Percentiles rank a stretch among this genome's conserved stretches.
phyloP scores from a whole-genome alignment of 345 rosid genomes.

The Gossypium thurberi region DNA sequence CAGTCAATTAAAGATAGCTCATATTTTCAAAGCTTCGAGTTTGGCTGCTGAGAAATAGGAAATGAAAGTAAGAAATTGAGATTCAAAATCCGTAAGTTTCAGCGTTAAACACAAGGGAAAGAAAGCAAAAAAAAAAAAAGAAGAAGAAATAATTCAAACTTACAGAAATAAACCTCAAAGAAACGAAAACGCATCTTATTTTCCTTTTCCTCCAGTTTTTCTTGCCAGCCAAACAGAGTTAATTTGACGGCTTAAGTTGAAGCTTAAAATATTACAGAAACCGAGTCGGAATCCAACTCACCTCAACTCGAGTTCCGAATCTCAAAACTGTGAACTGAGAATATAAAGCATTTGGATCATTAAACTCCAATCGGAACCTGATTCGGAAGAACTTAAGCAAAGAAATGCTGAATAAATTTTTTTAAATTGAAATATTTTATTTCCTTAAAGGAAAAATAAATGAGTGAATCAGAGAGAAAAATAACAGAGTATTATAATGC shows the following conservation, averaged over 20 bases:
- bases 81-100: neutral
- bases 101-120: constrained; percentile 2
- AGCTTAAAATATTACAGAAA: neutral
- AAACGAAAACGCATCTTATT: neutral
- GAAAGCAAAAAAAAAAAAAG: neutral
- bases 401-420: neutral
- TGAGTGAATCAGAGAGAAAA: neutral
- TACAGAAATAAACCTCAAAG: neutral
- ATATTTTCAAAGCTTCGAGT: neutral
- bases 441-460: neutral
- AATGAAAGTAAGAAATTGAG: neutral
- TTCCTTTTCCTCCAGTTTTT: neutral
- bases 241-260: neutral
- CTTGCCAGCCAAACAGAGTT: constrained; percentile 12
- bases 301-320: neutral
- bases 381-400: neutral
- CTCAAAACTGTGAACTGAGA: neutral
- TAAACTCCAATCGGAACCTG: neutral
- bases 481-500: neutral
- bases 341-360: neutral
- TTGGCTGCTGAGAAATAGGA: neutral
- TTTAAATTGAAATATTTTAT: neutral
- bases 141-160: neutral
- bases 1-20: neutral
- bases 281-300: constrained; percentile 10